These are phyloP conservation scores for Sporothrix schenckii DNA, from an alignment of 2,329 filamentous ascomycete genomes.

Conservation along the genomic window DNA sequence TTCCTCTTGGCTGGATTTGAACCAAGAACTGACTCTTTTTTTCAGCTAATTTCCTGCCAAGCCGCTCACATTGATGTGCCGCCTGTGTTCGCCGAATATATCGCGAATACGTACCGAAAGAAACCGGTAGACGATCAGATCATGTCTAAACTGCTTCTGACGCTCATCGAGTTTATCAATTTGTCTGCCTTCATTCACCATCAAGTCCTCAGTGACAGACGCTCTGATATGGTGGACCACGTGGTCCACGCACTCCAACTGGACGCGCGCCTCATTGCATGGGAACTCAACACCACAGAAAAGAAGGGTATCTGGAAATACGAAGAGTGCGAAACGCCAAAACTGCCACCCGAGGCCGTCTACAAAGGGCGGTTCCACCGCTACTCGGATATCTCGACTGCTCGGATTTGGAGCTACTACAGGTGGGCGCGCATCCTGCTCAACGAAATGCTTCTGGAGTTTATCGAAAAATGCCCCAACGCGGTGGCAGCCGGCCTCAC, in stretches of 20 bases:
- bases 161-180: slow-evolving; percentile 48
- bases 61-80: slow-evolving; percentile 48
- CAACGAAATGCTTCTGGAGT: slow-evolving; percentile 54
- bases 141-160: slow-evolving; percentile 47
- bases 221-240: slow-evolving; percentile 42
- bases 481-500: slow-evolving; percentile 17
- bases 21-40: not conserved
- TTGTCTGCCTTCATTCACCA: slow-evolving; percentile 45
- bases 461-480: slow-evolving; percentile 45
- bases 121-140: slow-evolving; percentile 46
- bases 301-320: slow-evolving; percentile 47
- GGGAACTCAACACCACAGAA: slow-evolving; percentile 44
- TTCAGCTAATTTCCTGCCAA: slow-evolving; percentile 50
- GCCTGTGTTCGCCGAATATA: slow-evolving; percentile 48
- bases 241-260: slow-evolving; percentile 48
- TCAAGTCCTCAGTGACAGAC: slow-evolving; percentile 46
- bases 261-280: slow-evolving; percentile 47
- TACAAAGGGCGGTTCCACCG: slow-evolving; percentile 59
- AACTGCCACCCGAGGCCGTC: slow-evolving; percentile 48
- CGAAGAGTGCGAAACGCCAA: slow-evolving; percentile 40
- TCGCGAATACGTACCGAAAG: slow-evolving; percentile 45
- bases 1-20: not conserved
- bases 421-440: slow-evolving; percentile 61
- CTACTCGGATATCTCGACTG: slow-evolving; percentile 58
- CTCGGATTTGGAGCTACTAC: slow-evolving; percentile 62